These are phyloP conservation scores for Vachellia collinsii DNA, from an alignment of 306 rosid genomes.

Conservation along the genomic window DNA sequence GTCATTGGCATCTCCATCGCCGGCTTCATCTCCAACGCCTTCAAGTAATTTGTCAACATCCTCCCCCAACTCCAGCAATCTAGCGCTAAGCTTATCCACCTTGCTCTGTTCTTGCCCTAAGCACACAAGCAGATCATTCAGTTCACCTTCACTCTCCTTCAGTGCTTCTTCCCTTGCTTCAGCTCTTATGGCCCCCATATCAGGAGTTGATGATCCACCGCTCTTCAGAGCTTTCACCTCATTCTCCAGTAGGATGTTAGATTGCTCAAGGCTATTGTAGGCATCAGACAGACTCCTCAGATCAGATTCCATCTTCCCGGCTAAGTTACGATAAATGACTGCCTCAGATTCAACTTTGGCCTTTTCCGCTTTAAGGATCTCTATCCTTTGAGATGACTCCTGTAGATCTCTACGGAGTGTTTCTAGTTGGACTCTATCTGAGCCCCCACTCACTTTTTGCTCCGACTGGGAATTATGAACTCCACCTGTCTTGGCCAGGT, in stretches of 20 bases:
- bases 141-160: slow-evolving; percentile 91
- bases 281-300: slow-evolving; percentile 92
- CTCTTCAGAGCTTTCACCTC: slow-evolving; percentile 63
- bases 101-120: slow-evolving; percentile 97
- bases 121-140: slow-evolving; percentile 92
- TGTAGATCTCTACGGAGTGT: slow-evolving; percentile 77
- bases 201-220: slow-evolving; percentile 55
- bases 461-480: slow-evolving; percentile 50
- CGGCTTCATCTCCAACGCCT: slow-evolving; percentile 82
- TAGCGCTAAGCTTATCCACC: slow-evolving; percentile 75
- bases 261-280: slow-evolving; percentile 92
- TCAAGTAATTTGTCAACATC: slow-evolving; percentile 83
- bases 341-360: slow-evolving; percentile 78
- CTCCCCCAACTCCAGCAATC: slow-evolving; percentile 88
- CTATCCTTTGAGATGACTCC: slow-evolving; percentile 76
- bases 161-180: slow-evolving; percentile 97
- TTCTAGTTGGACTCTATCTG: slow-evolving; percentile 74
- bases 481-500: slow-evolving; percentile 65
- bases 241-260: slow-evolving; percentile 75
- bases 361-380: slow-evolving; percentile 72
- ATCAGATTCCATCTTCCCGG: slow-evolving; percentile 88
- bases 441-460: slow-evolving; percentile 62
- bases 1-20: slow-evolving; percentile 62
- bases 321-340: slow-evolving; percentile 61
- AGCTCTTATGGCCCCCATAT: slow-evolving; percentile 77